Evolutionary conservation across 225 moss, liverwort and hornwort species (phyloP).

Genomic region (Antitrichia curtipendula): DNA sequence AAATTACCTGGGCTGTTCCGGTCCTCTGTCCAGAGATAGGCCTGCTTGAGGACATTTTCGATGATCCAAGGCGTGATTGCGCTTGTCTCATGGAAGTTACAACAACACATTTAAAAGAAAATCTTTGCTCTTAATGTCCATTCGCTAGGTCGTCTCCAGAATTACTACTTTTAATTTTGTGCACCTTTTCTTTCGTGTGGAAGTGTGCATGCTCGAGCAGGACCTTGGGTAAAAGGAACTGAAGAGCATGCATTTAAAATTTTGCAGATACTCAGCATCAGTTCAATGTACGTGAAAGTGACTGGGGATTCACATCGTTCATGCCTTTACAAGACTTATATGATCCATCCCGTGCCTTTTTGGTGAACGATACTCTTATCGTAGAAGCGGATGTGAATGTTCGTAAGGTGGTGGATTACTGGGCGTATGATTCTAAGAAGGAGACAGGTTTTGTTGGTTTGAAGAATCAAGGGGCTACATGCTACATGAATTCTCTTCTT

Average conservation of each 20-base stretch:
- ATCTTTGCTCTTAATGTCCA: background rate
- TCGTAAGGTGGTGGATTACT: constrained; percentile 97
- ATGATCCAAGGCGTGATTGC: background rate
- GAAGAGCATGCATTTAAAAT: background rate
- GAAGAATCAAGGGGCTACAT: constrained; percentile 99
- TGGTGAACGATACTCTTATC: constrained; percentile 94
- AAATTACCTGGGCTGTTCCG: background rate
- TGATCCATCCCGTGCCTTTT: constrained; percentile 76
- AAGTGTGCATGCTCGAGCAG: background rate
- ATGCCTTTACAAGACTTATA: constrained; percentile 93
- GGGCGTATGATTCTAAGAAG: constrained; percentile 99
- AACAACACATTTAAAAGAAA: background rate
- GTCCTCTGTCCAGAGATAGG: background rate
- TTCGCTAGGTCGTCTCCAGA: background rate
- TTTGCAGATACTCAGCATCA: constrained; percentile 97
- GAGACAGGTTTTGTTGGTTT: constrained; percentile 97
- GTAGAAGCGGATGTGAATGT: constrained; percentile 99
- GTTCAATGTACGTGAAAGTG: constrained; percentile 97
- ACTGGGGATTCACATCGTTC: constrained; percentile 99
- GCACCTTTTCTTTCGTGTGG: background rate
- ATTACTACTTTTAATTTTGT: background rate
- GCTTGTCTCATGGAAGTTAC: background rate
- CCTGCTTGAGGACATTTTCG: background rate
- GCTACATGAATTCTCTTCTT: constrained; percentile 99
- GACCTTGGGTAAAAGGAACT: background rate